Evolutionary conservation across 1,284 basidiomycete species (phyloP), one percentile per base, ranked within the genome.

Genomic region (Austroboletus olivaceoglutinosus): DNA sequence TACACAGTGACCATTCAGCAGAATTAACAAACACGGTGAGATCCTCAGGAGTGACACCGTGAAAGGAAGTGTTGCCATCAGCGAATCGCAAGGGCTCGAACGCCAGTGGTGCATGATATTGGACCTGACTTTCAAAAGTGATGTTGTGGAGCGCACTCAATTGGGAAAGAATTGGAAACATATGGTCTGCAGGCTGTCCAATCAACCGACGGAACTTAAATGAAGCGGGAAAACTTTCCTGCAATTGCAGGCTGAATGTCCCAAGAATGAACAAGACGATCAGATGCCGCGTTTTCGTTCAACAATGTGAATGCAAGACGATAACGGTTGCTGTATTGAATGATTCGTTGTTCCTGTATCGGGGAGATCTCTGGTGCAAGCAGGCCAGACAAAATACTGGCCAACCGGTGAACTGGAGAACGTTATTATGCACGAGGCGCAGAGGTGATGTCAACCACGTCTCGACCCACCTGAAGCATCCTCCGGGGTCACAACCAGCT

Each of bases 21-120:
- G 93, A 93, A 63, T 99, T 99, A 48, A 99, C 80, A 62, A 99
- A 99, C 0, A 93, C 83, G 21, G 88, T 92, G 51, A 95, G 76
- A 58, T 93, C 83, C 58, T 93, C 91, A 50, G 84, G 81, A 13
- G 82, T 83, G 36, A 97, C 70, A 0, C 82, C 80, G 67, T 83
- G 83, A 0, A 65, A 63, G 16, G 69, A 70, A 29, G 72, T 61
- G 11, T 70, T 59, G 21, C 58, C 62, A 19, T 68, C 51, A 21
- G 65, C 61, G 7, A 80, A 36, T 4, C 65, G 48, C n/a, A 58
- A 60, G 37, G 93, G 90, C 47, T 80, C 73, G 60, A 98, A 93
- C 0, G 92, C 85, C 36, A 99, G 72, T 0, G 94, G 95, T 2
- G 93, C 91, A 63, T 96, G 88, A 66, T 86, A 93, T 59, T 95